A percentile compares a stretch with the other conserved stretches of the same genome.
These are phyloP conservation scores for Pseudozyma hubeiensis DNA, from an alignment of 1,284 basidiomycete genomes.

Conservation along the genomic window DNA sequence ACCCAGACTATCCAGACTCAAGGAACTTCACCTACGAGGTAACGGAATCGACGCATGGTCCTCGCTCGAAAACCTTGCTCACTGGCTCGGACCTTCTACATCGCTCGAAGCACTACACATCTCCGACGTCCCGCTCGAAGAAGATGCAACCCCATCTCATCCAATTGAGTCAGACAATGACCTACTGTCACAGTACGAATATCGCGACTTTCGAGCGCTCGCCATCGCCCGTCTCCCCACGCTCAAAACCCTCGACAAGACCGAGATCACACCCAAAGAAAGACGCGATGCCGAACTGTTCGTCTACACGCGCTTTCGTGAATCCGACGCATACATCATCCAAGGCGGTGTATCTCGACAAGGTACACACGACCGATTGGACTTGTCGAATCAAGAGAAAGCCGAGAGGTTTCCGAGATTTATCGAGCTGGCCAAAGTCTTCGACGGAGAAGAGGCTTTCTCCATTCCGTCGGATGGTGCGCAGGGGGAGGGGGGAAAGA, in stretches of 20 bases:
- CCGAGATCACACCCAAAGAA: slow-evolving; percentile 78
- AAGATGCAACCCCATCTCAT: not conserved
- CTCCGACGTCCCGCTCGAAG: slow-evolving; percentile 10
- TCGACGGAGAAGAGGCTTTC: slow-evolving; percentile 14
- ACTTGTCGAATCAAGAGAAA: slow-evolving; percentile 12
- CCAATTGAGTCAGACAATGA: not conserved
- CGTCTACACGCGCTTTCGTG: slow-evolving; percentile 34
- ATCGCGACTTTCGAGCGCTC: slow-evolving; percentile 74
- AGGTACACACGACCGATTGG: not conserved
- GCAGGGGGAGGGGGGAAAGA: not conserved
- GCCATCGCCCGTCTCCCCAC: slow-evolving; percentile 79
- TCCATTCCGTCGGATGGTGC: not conserved
- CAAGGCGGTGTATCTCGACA: slow-evolving; percentile 1
- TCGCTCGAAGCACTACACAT: slow-evolving; percentile 22
- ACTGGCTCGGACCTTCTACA: slow-evolving; percentile 75
- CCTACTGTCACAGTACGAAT: slow-evolving; percentile 51
- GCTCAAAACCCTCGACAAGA: slow-evolving; percentile 77
- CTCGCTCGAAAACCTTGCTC: slow-evolving; percentile 77
- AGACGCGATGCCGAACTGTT: slow-evolving; percentile 86
- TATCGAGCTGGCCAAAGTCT: slow-evolving; percentile 23
- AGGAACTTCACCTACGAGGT: slow-evolving; percentile 76
- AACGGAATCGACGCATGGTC: slow-evolving; percentile 77
- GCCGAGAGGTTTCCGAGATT: slow-evolving; percentile 21
- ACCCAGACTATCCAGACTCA: slow-evolving; percentile 69
- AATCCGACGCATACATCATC: slow-evolving; percentile 32